phyloP scores from a whole-genome alignment of 306 rosid genomes.

The Leucaena leucocephala region DNA sequence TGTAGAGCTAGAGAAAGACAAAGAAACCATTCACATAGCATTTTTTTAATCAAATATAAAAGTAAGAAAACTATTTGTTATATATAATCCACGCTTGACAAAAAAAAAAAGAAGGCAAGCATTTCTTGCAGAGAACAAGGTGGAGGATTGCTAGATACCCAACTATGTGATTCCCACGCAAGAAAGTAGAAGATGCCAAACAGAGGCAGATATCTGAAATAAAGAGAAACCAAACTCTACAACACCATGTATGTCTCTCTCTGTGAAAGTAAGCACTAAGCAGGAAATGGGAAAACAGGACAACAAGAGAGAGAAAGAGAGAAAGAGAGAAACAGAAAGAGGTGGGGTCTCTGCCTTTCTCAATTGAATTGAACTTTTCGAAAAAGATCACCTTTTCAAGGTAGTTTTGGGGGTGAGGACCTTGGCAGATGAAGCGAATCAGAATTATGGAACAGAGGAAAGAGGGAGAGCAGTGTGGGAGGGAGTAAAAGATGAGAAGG shows the following conservation, averaged over 20 bases:
- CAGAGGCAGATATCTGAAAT: constrained; percentile 17
- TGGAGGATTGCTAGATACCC: constrained; percentile 6
- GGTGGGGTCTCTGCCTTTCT: constrained; percentile 47
- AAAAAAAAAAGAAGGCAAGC: constrained; percentile 25
- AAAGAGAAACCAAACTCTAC: constrained; percentile 16
- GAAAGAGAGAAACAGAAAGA: constrained; percentile 33
- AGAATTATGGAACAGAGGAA: constrained; percentile 28
- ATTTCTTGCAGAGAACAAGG: constrained; percentile 49
- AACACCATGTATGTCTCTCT: constrained; percentile 41
- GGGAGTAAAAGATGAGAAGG: constrained; percentile 53
- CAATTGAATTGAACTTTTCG: constrained; percentile 49
- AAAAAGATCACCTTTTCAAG: constrained; percentile 74
- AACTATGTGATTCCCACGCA: constrained; percentile 2
- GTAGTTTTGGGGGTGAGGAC: constrained; percentile 23
- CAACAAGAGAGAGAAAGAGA: constrained; percentile 25
- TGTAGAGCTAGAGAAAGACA: constrained; percentile 47
- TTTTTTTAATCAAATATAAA: constrained; percentile 10
- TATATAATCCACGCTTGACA: constrained; percentile 45
- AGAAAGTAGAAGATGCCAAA: constrained; percentile 14
- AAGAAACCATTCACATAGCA: constrained; percentile 20
- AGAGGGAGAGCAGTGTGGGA: constrained; percentile 42
- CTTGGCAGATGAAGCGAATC: constrained; percentile 39
- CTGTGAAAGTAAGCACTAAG: constrained; percentile 40
- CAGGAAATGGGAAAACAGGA: constrained; percentile 22
- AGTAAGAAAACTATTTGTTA: constrained; percentile 22